Evolutionary conservation across 768 basidiomycete species (phyloP).

Genomic region (Agrocybe praecox): DNA sequence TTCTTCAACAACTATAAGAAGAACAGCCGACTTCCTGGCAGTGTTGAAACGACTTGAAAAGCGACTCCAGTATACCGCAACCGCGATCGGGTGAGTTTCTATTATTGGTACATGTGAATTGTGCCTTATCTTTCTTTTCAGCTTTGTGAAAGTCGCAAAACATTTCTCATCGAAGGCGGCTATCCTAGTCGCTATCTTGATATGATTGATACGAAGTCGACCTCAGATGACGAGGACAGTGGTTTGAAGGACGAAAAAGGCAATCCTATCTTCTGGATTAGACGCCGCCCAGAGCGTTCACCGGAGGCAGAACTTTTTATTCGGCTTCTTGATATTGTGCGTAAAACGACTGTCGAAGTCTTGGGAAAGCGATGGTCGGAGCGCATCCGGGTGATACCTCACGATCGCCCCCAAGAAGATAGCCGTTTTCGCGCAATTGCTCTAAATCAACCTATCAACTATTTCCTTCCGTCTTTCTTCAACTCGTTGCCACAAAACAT

Average conservation of each 20-base stretch:
- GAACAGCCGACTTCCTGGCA: not conserved
- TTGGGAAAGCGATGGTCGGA: not conserved
- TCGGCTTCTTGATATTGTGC: slow-evolving; percentile 7
- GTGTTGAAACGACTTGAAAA: not conserved
- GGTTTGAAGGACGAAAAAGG: not conserved
- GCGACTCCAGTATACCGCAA: not conserved
- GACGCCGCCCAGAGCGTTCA: slow-evolving; percentile 11
- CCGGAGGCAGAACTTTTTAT: slow-evolving; percentile 6
- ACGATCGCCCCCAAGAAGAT: not conserved
- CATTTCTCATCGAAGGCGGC: slow-evolving; percentile 5
- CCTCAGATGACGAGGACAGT: slow-evolving; percentile 13
- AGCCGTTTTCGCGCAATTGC: not conserved
- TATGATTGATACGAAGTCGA: slow-evolving; percentile 11
- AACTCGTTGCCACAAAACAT: too few species aligned
- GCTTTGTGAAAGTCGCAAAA: slow-evolving; percentile 4
- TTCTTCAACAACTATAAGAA: not conserved
- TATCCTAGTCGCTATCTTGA: slow-evolving; percentile 6
- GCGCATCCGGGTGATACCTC: slow-evolving; percentile 6
- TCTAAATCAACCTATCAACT: too few species aligned
- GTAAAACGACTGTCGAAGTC: not conserved
- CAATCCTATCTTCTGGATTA: slow-evolving; percentile 1
- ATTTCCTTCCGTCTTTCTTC: not conserved
- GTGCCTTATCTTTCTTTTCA: not conserved
- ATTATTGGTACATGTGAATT: not conserved
- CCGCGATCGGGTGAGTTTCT: slow-evolving; percentile 5